Percentiles rank a stretch among this genome's conserved stretches.
Evolutionary conservation across 192 early-diverging fungal genomes (phyloP).

Genomic region (Phlyctochytrium bullatum): DNA sequence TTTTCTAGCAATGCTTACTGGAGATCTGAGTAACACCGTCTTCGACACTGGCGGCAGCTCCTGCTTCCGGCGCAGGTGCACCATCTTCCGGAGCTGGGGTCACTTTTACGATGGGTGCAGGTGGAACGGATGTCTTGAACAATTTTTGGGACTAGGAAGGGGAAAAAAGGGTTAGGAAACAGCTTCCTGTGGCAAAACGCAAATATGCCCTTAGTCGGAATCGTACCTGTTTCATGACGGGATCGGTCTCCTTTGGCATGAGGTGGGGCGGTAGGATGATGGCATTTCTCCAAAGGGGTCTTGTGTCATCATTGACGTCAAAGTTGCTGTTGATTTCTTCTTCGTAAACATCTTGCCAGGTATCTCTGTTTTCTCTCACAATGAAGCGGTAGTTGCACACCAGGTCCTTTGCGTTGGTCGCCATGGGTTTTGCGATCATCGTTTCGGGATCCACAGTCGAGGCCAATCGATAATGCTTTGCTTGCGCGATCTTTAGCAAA

Average conservation of each 20-base stretch:
- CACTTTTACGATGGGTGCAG: too few relatives aligned
- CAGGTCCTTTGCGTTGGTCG: conserved; percentile 38
- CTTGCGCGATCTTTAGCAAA: conserved; percentile 29
- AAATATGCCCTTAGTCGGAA: too few relatives aligned
- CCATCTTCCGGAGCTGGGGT: too few relatives aligned
- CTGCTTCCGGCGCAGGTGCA: not conserved
- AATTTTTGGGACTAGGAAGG: too few relatives aligned
- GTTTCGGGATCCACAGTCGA: conserved; percentile 34
- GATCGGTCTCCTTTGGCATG: conserved; percentile 13
- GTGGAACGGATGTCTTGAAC: too few relatives aligned
- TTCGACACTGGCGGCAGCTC: not conserved
- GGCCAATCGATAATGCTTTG: conserved; percentile 32
- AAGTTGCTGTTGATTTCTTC: conserved; percentile 45
- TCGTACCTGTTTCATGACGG: not conserved
- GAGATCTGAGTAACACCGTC: too few relatives aligned
- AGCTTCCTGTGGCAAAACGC: too few relatives aligned
- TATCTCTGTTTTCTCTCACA: conserved; percentile 5
- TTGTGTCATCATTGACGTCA: conserved; percentile 28
- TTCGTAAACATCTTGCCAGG: conserved; percentile 27
- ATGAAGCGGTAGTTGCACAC: conserved; percentile 22
- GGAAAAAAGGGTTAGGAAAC: too few relatives aligned
- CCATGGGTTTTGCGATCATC: conserved; percentile 24
- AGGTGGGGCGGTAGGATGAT: conserved; percentile 30
- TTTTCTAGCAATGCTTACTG: too few relatives aligned
- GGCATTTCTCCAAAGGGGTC: conserved; percentile 35